phyloP scores from a whole-genome alignment of 306 rosid species.

The Cyamopsis tetragonoloba region DNA sequence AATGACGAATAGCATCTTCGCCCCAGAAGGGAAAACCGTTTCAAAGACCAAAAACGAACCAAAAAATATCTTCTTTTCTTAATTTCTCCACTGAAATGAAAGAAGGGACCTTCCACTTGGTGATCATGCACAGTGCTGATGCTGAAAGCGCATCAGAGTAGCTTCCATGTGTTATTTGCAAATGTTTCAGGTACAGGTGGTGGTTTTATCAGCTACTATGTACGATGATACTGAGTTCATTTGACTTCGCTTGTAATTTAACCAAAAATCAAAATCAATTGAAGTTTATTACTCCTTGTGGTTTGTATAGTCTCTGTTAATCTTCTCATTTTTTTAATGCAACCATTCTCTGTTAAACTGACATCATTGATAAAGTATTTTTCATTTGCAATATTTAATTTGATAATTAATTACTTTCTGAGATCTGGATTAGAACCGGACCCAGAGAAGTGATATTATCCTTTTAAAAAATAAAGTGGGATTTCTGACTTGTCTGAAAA shows the following conservation, averaged over 20 bases:
- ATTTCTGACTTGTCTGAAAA: neutral
- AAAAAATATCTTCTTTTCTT: neutral
- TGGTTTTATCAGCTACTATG: constrained; percentile 3
- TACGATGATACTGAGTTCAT: neutral
- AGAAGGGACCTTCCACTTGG: constrained; percentile 4
- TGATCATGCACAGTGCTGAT: constrained; percentile 25
- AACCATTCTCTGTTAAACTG: too few relatives aligned
- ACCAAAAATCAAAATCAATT: constrained; percentile 6
- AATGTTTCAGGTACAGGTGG: neutral
- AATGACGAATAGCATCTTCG: constrained; percentile 11
- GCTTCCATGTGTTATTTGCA: constrained; percentile 11
- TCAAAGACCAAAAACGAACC: neutral
- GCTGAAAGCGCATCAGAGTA: neutral
- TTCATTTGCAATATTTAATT: neutral
- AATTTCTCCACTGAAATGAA: neutral
- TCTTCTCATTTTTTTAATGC: too few relatives aligned
- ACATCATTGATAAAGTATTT: neutral
- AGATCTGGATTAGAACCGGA: constrained; percentile 5
- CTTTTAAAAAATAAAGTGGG: neutral
- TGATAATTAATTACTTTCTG: neutral
- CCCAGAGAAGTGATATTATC: neutral
- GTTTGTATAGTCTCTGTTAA: neutral
- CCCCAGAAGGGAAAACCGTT: constrained; percentile 1
- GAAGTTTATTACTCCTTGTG: neutral
- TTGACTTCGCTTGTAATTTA: constrained; percentile 27